Percentiles rank a stretch among this genome's conserved stretches.
Evolutionary conservation across 371 early-diverging fungal genomes (phyloP).

Genomic region (Mortierella sp.): DNA sequence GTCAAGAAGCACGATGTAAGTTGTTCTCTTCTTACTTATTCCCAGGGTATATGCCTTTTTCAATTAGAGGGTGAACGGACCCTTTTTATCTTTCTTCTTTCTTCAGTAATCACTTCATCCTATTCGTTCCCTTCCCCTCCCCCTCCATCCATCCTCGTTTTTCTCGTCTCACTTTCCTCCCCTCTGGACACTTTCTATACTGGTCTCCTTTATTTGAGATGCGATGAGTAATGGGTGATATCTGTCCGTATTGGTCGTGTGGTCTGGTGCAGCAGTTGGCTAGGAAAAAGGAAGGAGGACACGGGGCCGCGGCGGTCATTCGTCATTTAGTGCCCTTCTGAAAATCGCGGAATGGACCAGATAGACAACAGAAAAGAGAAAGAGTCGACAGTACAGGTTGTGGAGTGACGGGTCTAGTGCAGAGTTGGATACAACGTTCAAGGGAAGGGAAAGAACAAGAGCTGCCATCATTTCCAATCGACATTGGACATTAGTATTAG

Average conservation of each 20-base stretch:
- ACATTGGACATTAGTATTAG: neutral
- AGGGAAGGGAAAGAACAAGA: neutral
- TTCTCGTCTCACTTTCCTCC: neutral
- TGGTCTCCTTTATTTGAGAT: neutral
- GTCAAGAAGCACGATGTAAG: conserved; percentile 97
- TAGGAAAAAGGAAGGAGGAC: neutral
- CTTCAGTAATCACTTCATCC: neutral
- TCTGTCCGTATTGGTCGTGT: neutral
- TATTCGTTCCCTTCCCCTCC: neutral
- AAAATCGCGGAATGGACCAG: neutral
- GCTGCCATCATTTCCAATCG: conserved; percentile 10
- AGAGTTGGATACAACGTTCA: conserved; percentile 6
- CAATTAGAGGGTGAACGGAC: neutral
- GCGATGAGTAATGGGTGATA: neutral
- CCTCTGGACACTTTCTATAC: neutral
- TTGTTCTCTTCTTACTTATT: conserved; percentile 7
- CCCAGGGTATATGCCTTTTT: neutral
- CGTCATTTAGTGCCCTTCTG: neutral
- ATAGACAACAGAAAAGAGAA: neutral
- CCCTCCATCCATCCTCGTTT: neutral
- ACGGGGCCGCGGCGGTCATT: neutral
- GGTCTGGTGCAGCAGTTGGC: neutral
- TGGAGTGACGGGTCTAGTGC: neutral
- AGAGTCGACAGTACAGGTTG: neutral
- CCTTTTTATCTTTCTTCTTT: neutral